Evolutionary conservation across 2,329 filamentous ascomycete genomes (phyloP).

Genomic region (Stemphylium lycopersici): DNA sequence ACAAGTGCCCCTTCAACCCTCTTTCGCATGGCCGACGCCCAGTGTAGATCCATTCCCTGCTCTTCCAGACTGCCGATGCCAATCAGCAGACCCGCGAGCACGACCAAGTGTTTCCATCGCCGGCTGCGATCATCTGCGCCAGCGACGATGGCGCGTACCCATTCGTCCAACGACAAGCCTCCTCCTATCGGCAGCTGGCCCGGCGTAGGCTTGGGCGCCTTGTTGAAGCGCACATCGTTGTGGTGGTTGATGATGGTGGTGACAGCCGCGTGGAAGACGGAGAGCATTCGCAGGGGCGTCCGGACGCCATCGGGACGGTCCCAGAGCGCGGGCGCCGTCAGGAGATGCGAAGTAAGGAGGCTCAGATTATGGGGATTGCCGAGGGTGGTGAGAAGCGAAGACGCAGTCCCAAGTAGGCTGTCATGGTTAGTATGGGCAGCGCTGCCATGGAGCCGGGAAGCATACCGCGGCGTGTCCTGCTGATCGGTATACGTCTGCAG

Average conservation of each 20-base stretch:
- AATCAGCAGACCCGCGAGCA: conserved; percentile 78
- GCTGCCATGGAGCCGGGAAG: conserved; percentile 4
- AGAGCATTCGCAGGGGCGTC: conserved; percentile 69
- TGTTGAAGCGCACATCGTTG: conserved; percentile 39
- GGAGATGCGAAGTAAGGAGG: conserved; percentile 73
- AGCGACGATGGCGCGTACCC: conserved; percentile 64
- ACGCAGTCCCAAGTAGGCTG: conserved; percentile 67
- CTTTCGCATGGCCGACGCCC: conserved; percentile 66
- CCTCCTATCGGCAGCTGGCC: conserved; percentile 48
- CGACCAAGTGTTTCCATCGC: conserved; percentile 83
- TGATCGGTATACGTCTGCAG: conserved; percentile 64
- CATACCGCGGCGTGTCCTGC: conserved; percentile 65
- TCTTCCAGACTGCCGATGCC: conserved; percentile 64
- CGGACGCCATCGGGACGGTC: conserved; percentile 64
- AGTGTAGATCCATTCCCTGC: conserved; percentile 62
- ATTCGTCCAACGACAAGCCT: conserved; percentile 60
- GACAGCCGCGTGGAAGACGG: conserved; percentile 73
- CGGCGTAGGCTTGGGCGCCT: conserved; percentile 33
- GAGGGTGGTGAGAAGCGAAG: conserved; percentile 70
- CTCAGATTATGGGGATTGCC: conserved; percentile 77
- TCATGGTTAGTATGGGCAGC: conserved; percentile 30
- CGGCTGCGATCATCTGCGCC: conserved; percentile 67
- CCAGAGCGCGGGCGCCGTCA: conserved; percentile 76
- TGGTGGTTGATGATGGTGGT: conserved; percentile 61
- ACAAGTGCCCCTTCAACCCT: conserved; percentile 77